Evolutionary conservation across 345 rosid species (phyloP), one percentile per base, ranked within the genome.

Genomic region (Ceriops tagal): DNA sequence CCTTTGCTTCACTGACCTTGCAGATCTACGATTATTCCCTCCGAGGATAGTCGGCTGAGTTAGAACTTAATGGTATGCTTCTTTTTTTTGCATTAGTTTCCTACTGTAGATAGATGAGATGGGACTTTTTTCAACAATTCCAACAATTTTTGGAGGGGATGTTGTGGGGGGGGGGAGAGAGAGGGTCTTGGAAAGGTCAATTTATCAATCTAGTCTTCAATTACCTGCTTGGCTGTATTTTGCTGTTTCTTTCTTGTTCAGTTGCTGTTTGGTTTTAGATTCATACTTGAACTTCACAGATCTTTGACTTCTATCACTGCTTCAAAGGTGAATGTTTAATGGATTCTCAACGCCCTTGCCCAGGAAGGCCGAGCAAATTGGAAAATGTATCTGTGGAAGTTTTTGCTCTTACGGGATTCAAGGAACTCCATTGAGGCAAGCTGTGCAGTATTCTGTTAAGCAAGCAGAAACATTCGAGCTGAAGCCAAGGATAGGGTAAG

Each of bases 1-100:
- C 35, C 30, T 57, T 58, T 32, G 59, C 4, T 47, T 28, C 11
- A 27, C 62, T 74, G 60, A 64, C 79, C 70, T 67, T 61, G 75
- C 76, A 79, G 81, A 82, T 82, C 85, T 77, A 57, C 63, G 71
- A 74, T 72, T 77, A 74, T 69, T 74, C 69, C 67, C 62, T 73
- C 53, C 35, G 72, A 68, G 19, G 65, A 61, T 49, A 9, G 30
- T 52, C 52, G 28, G 43, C 68, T 28, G 27, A 22, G 61, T 62
- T 26, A 61, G 65, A 58, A 61, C 6, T 5, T 6, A 21, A 61
- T 53, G 63, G 39, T 21, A 28, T 46, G 34, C 59, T 56, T 55
- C 46, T 43, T 64, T 43, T 43, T 43, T 43, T 43, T 43, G 5
- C 49, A 8, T 51, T 39, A 47, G 32, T 47, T 61, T 6, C 3